Percentiles rank a stretch among this genome's conserved stretches.
Evolutionary conservation across 345 rosid species (phyloP).

Genomic region (Acer yangbiense): DNA sequence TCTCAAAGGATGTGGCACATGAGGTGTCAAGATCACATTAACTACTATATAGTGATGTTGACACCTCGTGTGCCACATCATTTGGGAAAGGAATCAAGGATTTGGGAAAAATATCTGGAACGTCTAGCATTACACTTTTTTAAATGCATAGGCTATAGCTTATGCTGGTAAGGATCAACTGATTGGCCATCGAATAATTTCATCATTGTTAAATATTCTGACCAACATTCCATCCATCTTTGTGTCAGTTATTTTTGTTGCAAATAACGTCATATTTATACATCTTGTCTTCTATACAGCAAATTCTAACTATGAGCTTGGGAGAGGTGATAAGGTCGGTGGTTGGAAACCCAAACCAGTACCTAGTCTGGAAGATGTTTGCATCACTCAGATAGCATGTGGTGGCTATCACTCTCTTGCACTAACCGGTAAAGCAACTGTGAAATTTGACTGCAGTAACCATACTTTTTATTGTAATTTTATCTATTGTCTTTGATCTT

Average conservation of each 20-base stretch:
- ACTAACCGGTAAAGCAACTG: constrained; percentile 60
- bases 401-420: constrained; percentile 98
- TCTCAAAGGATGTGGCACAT: too few species aligned
- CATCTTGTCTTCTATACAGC: constrained; percentile 41
- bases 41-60: too few species aligned
- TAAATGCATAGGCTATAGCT: neutral
- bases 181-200: neutral
- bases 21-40: too few species aligned
- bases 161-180: neutral
- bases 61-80: too few species aligned
- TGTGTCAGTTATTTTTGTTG: neutral
- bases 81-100: too few species aligned
- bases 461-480: neutral
- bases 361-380: constrained; percentile 59
- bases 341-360: constrained; percentile 86
- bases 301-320: constrained; percentile 91
- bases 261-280: neutral
- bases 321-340: constrained; percentile 79
- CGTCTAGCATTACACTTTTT: too few species aligned
- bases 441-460: neutral
- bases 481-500: neutral
- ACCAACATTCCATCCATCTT: neutral
- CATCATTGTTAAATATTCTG: neutral
- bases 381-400: constrained; percentile 67
- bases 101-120: too few species aligned